Conservation (phyloP, 2,329 filamentous ascomycete genomes). For the Nakataea oryzae region DNA sequence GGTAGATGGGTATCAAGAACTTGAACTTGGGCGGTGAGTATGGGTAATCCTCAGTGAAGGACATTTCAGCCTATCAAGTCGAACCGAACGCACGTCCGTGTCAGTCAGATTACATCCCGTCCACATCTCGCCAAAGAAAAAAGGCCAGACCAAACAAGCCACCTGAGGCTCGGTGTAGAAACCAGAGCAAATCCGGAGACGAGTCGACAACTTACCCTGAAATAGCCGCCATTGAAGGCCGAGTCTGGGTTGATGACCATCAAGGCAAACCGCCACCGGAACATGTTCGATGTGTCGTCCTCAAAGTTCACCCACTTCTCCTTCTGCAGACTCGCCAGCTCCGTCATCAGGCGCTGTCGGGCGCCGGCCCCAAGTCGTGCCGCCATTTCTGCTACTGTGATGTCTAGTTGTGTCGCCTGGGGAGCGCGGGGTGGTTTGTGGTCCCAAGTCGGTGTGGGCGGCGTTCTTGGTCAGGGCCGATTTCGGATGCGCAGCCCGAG, state of each 20-base stretch:
- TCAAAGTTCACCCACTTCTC: slow-evolving; percentile 94
- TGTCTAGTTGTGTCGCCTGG: not conserved
- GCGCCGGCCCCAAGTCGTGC: slow-evolving; percentile 31
- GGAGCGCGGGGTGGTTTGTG: not conserved
- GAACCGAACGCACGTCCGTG: not conserved
- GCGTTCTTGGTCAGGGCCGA: not conserved
- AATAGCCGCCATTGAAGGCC: slow-evolving; percentile 85
- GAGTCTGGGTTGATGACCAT: slow-evolving; percentile 92
- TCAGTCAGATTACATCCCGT: not conserved
- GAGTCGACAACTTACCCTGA: slow-evolving; percentile 42
- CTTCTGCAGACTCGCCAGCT: slow-evolving; percentile 70
- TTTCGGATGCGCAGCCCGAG: too few relatives aligned
- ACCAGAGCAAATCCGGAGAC: not conserved
- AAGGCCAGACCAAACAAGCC: too few relatives aligned
- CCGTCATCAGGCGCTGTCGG: slow-evolving; percentile 79
- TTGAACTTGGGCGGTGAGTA: slow-evolving; percentile 82
- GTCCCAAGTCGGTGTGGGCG: not conserved
- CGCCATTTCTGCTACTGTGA: not conserved
- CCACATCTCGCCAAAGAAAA: too few relatives aligned
- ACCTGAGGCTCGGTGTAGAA: not conserved
- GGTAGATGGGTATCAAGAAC: slow-evolving; percentile 69
- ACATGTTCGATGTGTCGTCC: slow-evolving; percentile 59
- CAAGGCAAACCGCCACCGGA: slow-evolving; percentile 78
- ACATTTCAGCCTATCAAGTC: slow-evolving; percentile 61
- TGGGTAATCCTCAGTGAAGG: slow-evolving; percentile 80